phyloP scores from a whole-genome alignment of 257 asterid genomes.

The Gentiana straminea region DNA sequence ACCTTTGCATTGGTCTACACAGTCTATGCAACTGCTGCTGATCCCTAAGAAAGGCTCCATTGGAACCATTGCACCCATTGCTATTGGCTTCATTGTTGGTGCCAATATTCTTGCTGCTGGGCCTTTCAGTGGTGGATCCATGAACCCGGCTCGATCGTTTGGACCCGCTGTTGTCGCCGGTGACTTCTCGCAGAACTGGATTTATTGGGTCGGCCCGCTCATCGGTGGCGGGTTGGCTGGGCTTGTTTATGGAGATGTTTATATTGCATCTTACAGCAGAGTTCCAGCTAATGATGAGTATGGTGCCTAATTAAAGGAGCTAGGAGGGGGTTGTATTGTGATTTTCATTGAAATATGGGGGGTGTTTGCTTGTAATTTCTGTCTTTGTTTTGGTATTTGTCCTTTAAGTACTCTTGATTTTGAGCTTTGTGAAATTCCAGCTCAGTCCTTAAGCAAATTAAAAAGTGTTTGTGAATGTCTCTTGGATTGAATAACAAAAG shows the following conservation, averaged over 20 bases:
- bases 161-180: constrained; percentile 64
- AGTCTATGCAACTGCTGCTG: constrained; percentile 73
- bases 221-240: constrained; percentile 81
- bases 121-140: constrained; percentile 73
- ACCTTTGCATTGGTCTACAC: constrained; percentile 74
- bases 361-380: neutral
- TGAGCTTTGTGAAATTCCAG: too few relatives aligned
- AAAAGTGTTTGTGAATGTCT: too few relatives aligned
- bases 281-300: constrained; percentile 38
- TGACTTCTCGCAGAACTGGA: constrained; percentile 42
- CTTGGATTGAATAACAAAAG: too few relatives aligned
- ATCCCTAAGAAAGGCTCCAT: constrained; percentile 71
- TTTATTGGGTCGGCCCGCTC: constrained; percentile 76
- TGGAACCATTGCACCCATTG: constrained; percentile 62
- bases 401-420: too few relatives aligned
- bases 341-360: neutral
- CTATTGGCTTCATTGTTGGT: constrained; percentile 69
- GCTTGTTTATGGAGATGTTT: constrained; percentile 43
- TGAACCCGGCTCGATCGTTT: constrained; percentile 79
- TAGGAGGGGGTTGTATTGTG: neutral
- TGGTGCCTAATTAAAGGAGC: constrained; percentile 10
- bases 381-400: too few relatives aligned
- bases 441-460: too few relatives aligned
- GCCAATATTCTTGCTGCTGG: constrained; percentile 73
- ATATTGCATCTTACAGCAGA: constrained; percentile 29